phyloP scores from a whole-genome alignment of 768 basidiomycete species.

The Collybiopsis luxurians region DNA sequence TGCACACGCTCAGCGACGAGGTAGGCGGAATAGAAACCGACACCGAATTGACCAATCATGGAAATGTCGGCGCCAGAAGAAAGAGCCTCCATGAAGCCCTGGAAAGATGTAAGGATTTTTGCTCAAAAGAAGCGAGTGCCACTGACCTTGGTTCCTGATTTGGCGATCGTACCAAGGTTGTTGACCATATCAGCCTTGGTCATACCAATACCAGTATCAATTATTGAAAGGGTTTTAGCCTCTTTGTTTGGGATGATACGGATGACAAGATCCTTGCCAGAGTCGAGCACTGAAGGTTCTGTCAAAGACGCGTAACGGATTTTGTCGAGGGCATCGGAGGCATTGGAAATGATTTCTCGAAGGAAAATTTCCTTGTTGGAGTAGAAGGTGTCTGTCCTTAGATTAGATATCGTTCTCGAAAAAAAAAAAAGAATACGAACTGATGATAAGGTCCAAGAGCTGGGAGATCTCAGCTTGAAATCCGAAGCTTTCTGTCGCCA shows the following conservation, averaged over 20 bases:
- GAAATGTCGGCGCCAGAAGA: constrained; percentile 86
- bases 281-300: constrained; percentile 85
- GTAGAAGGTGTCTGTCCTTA: constrained; percentile 91
- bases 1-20: constrained; percentile 98
- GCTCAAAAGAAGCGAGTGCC: too few relatives aligned
- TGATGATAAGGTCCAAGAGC: constrained; percentile 98
- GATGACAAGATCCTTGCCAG: constrained; percentile 91
- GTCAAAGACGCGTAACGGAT: constrained; percentile 96
- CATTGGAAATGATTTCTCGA: constrained; percentile 96
- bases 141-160: constrained; percentile 87
- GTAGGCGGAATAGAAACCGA: constrained; percentile 99
- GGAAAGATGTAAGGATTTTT: constrained; percentile 1
- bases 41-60: constrained; percentile 99
- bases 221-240: constrained; percentile 85
- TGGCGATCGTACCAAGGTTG: constrained; percentile 96
- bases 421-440: constrained; percentile 42
- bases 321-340: constrained; percentile 98
- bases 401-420: not conserved
- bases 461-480: constrained; percentile 99
- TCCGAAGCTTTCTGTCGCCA: constrained; percentile 87
- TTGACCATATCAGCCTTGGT: constrained; percentile 99
- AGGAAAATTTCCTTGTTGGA: constrained; percentile 99
- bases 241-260: constrained; percentile 96
- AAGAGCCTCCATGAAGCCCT: constrained; percentile 99
- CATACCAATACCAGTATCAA: constrained; percentile 98